Evolutionary conservation across 164 flowering plant genomes (phyloP).

Genomic region (Amborella trichopoda): DNA sequence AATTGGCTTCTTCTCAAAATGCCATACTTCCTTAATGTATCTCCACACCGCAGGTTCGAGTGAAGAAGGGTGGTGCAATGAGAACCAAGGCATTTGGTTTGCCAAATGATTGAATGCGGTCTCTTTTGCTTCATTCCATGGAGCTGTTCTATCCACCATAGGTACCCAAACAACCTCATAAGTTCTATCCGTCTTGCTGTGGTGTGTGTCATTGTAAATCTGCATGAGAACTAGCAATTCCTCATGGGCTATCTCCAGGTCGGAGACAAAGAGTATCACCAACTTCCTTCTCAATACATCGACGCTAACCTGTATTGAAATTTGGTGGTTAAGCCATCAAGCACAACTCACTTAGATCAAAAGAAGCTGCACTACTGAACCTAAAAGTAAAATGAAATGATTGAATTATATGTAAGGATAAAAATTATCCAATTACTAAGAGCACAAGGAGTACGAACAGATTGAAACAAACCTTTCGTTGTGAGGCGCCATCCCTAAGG

Average conservation of each 20-base stretch:
- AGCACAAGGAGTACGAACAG: no score
- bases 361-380: no score
- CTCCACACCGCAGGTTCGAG: constrained; percentile 26
- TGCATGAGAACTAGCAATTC: constrained; percentile 47
- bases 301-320: constrained; percentile 45
- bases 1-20: constrained; percentile 17
- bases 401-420: no score
- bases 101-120: constrained; percentile 18
- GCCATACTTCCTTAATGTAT: constrained; percentile 15
- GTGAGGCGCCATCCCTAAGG: constrained; percentile 36
- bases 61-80: constrained; percentile 34
- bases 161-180: constrained; percentile 91
- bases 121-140: constrained; percentile 30
- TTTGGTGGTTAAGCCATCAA: no score
- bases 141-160: constrained; percentile 25
- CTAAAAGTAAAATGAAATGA: no score
- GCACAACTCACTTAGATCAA: no score
- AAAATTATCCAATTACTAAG: no score
- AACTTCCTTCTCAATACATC: constrained; percentile 56
- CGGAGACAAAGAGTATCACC: constrained; percentile 66
- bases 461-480: constrained; percentile 36
- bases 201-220: constrained; percentile 40
- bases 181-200: constrained; percentile 35
- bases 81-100: constrained; percentile 54
- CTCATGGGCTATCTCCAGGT: constrained; percentile 41